Conservation (phyloP, 2,329 filamentous ascomycete species). For the Xylariaceae sp. region DNA sequence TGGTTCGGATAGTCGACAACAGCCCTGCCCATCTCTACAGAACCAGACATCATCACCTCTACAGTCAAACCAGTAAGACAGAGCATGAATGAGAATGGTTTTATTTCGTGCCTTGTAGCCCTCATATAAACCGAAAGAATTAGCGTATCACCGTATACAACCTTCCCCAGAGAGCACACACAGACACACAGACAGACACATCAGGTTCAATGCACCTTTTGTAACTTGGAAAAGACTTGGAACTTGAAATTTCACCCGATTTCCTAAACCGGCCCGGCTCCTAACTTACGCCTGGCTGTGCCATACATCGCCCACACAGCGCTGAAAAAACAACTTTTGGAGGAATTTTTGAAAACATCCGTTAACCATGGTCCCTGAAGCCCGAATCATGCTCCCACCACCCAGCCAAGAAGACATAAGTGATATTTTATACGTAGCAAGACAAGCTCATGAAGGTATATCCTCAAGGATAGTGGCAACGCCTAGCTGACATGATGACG, state of each 20-base stretch:
- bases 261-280: background rate
- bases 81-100: constrained; percentile 6
- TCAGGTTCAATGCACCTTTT: background rate
- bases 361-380: constrained; percentile 7
- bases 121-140: background rate
- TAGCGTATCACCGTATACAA: constrained; percentile 8
- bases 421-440: constrained; percentile 12
- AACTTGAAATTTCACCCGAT: constrained; percentile 7
- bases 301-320: constrained; percentile 6
- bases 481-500: constrained; percentile 2
- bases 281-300: background rate
- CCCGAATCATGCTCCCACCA: constrained; percentile 10
- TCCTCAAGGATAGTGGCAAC: constrained; percentile 1
- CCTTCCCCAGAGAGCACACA: background rate
- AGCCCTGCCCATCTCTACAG: too few species aligned
- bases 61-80: background rate
- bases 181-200: background rate
- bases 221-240: too few species aligned
- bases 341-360: constrained; percentile 3
- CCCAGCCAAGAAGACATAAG: constrained; percentile 8
- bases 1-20: too few species aligned
- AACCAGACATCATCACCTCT: background rate
- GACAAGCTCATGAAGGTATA: constrained; percentile 8
- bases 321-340: background rate
- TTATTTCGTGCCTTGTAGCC: constrained; percentile 3